phyloP scores from a whole-genome alignment of 768 basidiomycete species.

The Hydnum rufescens region DNA sequence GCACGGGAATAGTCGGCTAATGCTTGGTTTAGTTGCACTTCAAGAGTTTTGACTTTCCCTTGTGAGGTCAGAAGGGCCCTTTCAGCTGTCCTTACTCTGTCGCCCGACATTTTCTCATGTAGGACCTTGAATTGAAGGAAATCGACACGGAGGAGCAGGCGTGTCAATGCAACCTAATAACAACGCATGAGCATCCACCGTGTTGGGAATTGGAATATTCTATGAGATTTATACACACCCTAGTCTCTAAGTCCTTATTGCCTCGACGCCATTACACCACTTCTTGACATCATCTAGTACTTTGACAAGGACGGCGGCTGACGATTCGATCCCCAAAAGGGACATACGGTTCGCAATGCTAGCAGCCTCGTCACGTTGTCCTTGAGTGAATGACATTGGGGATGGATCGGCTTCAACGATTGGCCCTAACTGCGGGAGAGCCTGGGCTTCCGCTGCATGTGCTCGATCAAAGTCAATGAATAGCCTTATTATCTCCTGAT shows the following conservation, averaged over 20 bases:
- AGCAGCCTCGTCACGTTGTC: neutral
- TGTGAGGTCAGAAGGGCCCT: neutral
- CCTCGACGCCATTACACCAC: neutral
- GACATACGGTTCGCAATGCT: neutral
- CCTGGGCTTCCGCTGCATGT: neutral
- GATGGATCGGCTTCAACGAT: neutral
- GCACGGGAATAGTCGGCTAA: neutral
- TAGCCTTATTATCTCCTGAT: neutral
- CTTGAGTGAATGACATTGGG: neutral
- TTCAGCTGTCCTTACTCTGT: neutral
- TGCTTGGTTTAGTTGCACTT: neutral
- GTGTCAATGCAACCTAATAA: neutral
- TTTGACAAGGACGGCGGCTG: neutral
- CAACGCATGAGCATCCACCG: neutral
- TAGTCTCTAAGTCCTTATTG: neutral
- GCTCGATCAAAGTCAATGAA: conserved; percentile 1
- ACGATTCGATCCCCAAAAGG: neutral
- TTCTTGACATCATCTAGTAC: neutral
- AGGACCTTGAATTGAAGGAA: neutral
- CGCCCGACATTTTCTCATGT: neutral
- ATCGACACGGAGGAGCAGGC: neutral
- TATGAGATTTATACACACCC: neutral
- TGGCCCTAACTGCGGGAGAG: neutral
- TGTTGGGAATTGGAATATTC: neutral
- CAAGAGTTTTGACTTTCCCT: no score